Base-by-base conservation (phyloP, 2,329 filamentous ascomycete genomes). In the Chaetomiaceae sp. region DNA sequence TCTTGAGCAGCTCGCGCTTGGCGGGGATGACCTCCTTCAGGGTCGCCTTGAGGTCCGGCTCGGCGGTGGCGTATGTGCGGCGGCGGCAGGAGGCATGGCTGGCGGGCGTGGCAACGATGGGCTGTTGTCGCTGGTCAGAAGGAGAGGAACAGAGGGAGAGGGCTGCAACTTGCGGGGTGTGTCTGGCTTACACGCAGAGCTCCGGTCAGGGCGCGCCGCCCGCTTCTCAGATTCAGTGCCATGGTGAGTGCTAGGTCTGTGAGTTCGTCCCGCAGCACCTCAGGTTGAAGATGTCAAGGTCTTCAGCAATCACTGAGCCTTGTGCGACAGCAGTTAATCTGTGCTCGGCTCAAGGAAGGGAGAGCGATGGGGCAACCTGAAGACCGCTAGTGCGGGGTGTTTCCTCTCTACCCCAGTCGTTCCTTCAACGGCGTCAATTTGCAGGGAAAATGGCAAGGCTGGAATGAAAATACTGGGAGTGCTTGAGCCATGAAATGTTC, bases 1-100 rank as follows among this genome's bases (percentile, higher is more conserved):
- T 86, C 71, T 95, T 93, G 60, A 97, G 72, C 17, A 96, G 83
- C 67, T 95, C 91, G 42, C 90, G 83, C 74, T 97, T 97, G 52
- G 83, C 88, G 27, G 93, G 93, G 58, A 98, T 95, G 49, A 82
- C 79, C 57, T 83, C 80, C 60, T 82, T 85, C 56, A 98, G 81
- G 12, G 88, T 88, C 42, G 86, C 75, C 71, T 97, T 98, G 62
- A 98, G 81, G 63, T 91, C 86, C 49, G 86, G 87, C 67, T 97
- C 91, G 48, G 86, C 76, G 41, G 81, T 76, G 35, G 86, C 81
- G 71, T 89, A 90, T 65, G 66, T 72, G 61, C 84, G 62, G 48
- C 61, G 53, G 45, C 48, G 37, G n/a, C n/a, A n/a, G 39, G 49
- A 41, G 39, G 51, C 51, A 48, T 62, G 27, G 44, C 58, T 51